Base-by-base conservation (phyloP, 352 stramenopile species). In the Chrysophaeum taylorii region DNA sequence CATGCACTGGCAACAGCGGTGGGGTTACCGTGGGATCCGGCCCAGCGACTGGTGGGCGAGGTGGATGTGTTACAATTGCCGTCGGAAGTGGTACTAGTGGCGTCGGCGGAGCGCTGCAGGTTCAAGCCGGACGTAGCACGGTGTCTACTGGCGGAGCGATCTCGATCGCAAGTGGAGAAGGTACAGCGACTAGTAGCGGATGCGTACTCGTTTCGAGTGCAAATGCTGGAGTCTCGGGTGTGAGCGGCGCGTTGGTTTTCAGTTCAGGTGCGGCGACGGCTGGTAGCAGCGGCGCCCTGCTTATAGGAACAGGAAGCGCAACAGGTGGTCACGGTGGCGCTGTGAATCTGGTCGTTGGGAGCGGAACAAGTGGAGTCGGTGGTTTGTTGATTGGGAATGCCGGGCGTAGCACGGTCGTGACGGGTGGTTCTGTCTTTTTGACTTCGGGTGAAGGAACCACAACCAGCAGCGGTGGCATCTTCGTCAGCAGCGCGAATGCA, bases 1-100 rank as follows among this genome's bases (percentile, higher is more conserved):
- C 75, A n/a, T 53, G n/a, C 18, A 35, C 23, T 29, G 77, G 75
- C 25, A 78, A 78, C 61, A 73, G 66, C 41, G 77, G 77, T n/a
- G 69, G 1, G 23, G 14, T 35, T 21, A 69, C 64, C 15, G 43
- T 82, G 15, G 62, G 64, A 9, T 76, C 64, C 33, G 75, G 73
- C 45, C 37, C 64, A 4, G 69, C 69, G n/a, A 69, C 73, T n/a
- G 62, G 31, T 16, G 75, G 73, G 21, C 69, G 45, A 27, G 75
- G 72, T 36, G 75, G 75, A 14, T 27, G 62, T 25, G 75, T 79
- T 27, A 69, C 37, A 31, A 41, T 79, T n/a, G 36, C 69, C 9
- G 63, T 78, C 27, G 75, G 75, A 36, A 35, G 16, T 2, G 45
- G 66, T 12, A 63, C 42, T 1, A 52, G n/a, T n/a, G n/a, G 66